Conservation (phyloP, 2,329 filamentous ascomycete species). For the Akanthomyces muscarius region DNA sequence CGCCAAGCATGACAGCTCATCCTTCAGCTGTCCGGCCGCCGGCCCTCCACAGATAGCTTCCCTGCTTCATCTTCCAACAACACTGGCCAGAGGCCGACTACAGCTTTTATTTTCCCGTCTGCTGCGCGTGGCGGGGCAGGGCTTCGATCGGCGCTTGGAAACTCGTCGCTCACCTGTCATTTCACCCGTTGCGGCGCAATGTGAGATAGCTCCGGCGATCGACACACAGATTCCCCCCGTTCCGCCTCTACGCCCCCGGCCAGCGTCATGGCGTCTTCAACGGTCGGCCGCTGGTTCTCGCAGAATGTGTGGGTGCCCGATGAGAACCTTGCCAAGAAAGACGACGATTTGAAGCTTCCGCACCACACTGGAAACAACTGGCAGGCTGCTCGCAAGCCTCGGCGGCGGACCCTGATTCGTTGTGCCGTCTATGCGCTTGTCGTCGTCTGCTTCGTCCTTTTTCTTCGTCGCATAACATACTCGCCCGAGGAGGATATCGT, state of each 20-base stretch:
- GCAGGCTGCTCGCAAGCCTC: constrained; percentile 40
- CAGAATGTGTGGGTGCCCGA: constrained; percentile 45
- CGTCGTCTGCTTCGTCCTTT: constrained; percentile 55
- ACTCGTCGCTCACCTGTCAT: background rate
- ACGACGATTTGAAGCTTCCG: constrained; percentile 46
- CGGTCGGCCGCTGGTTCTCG: constrained; percentile 23
- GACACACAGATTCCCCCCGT: background rate
- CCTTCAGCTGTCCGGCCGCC: background rate
- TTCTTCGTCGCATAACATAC: constrained; percentile 38
- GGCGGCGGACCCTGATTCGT: constrained; percentile 53
- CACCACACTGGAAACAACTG: constrained; percentile 32
- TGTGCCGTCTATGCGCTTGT: constrained; percentile 44
- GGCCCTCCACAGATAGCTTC: background rate
- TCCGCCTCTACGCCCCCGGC: background rate
- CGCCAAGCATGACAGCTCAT: background rate
- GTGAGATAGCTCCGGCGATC: background rate
- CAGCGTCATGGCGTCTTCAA: constrained; percentile 10
- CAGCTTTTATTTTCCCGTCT: background rate
- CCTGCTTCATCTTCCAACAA: background rate
- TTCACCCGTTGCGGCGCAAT: background rate
- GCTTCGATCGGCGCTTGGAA: background rate
- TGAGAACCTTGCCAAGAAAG: constrained; percentile 57
- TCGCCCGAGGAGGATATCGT: constrained; percentile 12
- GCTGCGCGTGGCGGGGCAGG: background rate
- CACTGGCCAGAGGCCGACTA: background rate